These are phyloP conservation scores for Aspergillus avenaceus DNA, from an alignment of 495 filamentous ascomycete species.

Conservation along the genomic window DNA sequence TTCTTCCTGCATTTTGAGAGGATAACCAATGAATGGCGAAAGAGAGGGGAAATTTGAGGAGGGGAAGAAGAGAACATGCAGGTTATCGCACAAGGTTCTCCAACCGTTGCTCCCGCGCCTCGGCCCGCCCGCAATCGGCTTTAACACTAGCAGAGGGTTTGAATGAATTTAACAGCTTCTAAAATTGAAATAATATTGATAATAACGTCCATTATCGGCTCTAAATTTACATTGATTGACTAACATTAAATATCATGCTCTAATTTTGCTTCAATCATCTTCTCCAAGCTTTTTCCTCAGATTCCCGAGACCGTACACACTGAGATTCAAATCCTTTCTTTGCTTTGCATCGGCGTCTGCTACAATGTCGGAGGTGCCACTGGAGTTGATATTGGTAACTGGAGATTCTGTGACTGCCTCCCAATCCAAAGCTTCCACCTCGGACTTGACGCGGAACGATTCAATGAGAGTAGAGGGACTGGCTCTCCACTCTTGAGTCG, in stretches of 20 bases:
- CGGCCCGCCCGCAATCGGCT: too few species aligned
- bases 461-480: constrained; percentile 22
- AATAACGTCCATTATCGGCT: too few species aligned
- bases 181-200: too few species aligned
- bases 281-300: constrained; percentile 61
- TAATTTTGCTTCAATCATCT: constrained; percentile 18
- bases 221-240: not conserved
- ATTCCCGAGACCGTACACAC: constrained; percentile 67
- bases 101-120: not conserved
- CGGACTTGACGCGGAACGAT: constrained; percentile 18
- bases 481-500: constrained; percentile 32
- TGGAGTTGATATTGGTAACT: constrained; percentile 24
- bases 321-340: constrained; percentile 34
- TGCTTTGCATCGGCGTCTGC: constrained; percentile 29
- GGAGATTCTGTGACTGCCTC: constrained; percentile 18
- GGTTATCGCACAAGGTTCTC: not conserved
- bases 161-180: too few species aligned
- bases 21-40: too few species aligned
- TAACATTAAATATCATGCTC: not conserved
- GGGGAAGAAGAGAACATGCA: constrained; percentile 5
- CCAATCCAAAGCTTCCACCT: constrained; percentile 18
- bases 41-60: constrained; percentile 23
- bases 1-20: constrained; percentile 57
- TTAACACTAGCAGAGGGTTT: too few species aligned
- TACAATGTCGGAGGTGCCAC: constrained; percentile 30